These are phyloP conservation scores for Hanseniaspora osmophila DNA, from an alignment of 805 yeast species.

Conservation along the genomic window DNA sequence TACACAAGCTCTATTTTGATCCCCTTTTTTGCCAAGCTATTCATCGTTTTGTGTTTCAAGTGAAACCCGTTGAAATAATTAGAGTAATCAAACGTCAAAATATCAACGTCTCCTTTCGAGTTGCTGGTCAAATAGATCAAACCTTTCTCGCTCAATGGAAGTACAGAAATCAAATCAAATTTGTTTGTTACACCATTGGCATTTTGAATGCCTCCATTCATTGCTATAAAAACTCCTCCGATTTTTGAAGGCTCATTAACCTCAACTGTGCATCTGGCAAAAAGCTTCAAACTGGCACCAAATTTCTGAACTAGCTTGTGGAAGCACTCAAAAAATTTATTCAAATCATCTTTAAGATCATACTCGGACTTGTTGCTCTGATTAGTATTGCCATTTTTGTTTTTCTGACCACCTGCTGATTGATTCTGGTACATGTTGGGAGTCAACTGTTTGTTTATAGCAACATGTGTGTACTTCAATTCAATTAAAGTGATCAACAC, in stretches of 20 bases:
- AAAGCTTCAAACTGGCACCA: slow-evolving; percentile 32
- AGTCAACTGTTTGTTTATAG: slow-evolving; percentile 54
- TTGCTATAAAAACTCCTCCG: slow-evolving; percentile 3
- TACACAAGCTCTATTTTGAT: slow-evolving; percentile 70
- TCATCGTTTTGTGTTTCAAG: slow-evolving; percentile 69
- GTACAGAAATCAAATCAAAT: slow-evolving; percentile 72
- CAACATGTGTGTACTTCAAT: slow-evolving; percentile 64
- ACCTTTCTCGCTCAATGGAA: slow-evolving; percentile 70
- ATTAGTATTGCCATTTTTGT: slow-evolving; percentile 16
- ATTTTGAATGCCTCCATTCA: slow-evolving; percentile 2
- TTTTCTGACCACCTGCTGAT: slow-evolving; percentile 31
- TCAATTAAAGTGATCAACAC: slow-evolving; percentile 39
- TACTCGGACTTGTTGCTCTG: not conserved
- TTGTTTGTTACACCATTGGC: slow-evolving; percentile 15
- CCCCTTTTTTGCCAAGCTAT: slow-evolving; percentile 75
- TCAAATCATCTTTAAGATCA: slow-evolving; percentile 2
- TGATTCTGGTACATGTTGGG: slow-evolving; percentile 38
- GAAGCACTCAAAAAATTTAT: slow-evolving; percentile 9
- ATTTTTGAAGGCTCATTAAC: slow-evolving; percentile 69
- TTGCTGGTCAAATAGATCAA: slow-evolving; percentile 59
- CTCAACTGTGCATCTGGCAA: slow-evolving; percentile 59
- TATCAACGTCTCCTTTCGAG: slow-evolving; percentile 50
- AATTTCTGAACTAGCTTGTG: slow-evolving; percentile 17
- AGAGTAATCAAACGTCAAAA: slow-evolving; percentile 58
- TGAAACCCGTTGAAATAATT: slow-evolving; percentile 24